Evolutionary conservation across 1,139 yeast species (phyloP), one percentile per base, ranked within the genome.

Genomic region (Saccharomyces uvarum): DNA sequence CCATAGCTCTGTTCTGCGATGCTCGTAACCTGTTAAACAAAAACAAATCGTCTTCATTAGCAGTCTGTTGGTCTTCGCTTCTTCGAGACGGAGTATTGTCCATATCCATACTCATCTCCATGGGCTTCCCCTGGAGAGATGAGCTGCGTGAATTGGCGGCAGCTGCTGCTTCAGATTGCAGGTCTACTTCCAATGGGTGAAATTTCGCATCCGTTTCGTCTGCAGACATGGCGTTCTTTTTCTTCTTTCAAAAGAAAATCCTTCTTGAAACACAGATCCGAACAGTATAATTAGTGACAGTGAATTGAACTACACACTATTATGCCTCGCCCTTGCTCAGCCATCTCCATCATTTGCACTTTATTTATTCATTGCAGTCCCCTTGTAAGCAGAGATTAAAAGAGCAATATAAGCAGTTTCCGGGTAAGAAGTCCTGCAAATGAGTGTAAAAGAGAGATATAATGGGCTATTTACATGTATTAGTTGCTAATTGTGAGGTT

Each of bases 151-250:
- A 38, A 38, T 9, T 13, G 2, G 31, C 44, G 16, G 24, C 26
- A 19, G 44, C 24, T 11, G 44, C 44, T 19, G 44, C 13, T 19
- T 19, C 44, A 38, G 44, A 38, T 38, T 38, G 44, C 44, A 38
- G 44, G 3, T 38, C 44, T 38, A 24, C 19, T 38, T 38, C 44
- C 5, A 38, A 38, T 9, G 44, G 44, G 19, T 38, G 44, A 16
- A 16, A 38, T 38, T 38, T 38, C 44, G 44, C 44, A 38, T 38
- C 44, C 24, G 44, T 38, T 38, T 38, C 44, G 44, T 38, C 44
- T 38, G 44, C 44, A 19, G 44, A 38, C 44, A 38, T 38, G 44
- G 44, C 44, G 24, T 38, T 38, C 26, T 38, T 38, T 11, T 38
- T 38, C 44, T n/a, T 19, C 44, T 38, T 38, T 4, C 44, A 38